Conservation (phyloP, 2,329 filamentous ascomycete species). For the Colletotrichum karsti region DNA sequence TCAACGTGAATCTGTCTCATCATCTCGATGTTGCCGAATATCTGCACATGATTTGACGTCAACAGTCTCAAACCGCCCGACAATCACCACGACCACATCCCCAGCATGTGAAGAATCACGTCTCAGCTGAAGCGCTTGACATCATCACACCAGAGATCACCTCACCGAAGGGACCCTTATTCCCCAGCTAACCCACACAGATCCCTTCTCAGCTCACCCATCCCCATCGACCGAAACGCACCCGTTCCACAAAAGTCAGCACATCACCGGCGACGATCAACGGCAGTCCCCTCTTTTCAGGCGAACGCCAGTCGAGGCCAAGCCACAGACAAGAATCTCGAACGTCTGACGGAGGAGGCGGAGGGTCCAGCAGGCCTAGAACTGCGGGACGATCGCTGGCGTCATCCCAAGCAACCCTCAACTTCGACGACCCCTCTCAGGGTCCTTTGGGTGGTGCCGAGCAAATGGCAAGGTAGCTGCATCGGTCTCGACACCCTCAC, state of each 20-base stretch:
- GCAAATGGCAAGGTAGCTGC: background rate
- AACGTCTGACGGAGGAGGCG: background rate
- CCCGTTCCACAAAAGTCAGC: background rate
- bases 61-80: background rate
- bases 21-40: background rate
- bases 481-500: conserved; percentile 11
- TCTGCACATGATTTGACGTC: background rate
- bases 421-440: background rate
- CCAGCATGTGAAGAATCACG: conserved; percentile 5
- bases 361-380: background rate
- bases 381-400: conserved; percentile 21
- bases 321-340: background rate
- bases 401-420: conserved; percentile 10
- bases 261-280: conserved; percentile 3
- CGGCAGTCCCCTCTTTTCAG: background rate
- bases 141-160: conserved; percentile 14
- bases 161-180: background rate
- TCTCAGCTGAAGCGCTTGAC: background rate
- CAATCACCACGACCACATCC: background rate
- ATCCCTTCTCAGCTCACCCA: background rate
- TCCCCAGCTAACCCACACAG: background rate
- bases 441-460: background rate
- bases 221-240: background rate
- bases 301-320: background rate
- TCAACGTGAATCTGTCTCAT: rapidly evolving